These are phyloP conservation scores for Xylaria longipes DNA, from an alignment of 495 filamentous ascomycete genomes.

Conservation along the genomic window DNA sequence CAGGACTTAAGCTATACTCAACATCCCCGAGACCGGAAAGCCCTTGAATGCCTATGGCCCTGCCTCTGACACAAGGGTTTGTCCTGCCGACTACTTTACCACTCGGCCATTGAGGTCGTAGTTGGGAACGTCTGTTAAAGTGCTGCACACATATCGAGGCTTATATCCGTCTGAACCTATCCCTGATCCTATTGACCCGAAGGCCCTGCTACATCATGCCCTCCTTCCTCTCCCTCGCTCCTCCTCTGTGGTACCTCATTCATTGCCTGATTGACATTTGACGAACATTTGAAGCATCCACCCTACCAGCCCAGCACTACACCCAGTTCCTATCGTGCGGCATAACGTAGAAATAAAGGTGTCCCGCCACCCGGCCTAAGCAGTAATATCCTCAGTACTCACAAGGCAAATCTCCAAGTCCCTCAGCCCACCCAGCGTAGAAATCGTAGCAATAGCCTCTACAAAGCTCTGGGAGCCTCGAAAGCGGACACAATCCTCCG, in stretches of 20 bases:
- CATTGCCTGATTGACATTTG: background rate
- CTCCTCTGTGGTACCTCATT: background rate
- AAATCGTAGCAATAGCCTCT: conserved; percentile 22
- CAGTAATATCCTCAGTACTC: background rate
- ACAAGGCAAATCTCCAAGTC: conserved; percentile 31
- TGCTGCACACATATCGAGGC: background rate
- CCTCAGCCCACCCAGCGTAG: conserved; percentile 22
- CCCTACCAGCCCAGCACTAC: background rate
- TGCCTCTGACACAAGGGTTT: conserved; percentile 4
- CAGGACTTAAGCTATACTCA: background rate
- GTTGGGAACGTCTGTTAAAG: background rate
- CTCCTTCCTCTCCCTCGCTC: background rate
- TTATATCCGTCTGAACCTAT: background rate
- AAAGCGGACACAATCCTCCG: conserved; percentile 57
- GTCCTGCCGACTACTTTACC: conserved; percentile 5
- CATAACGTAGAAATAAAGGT: background rate
- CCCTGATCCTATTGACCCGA: background rate
- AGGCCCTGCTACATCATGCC: background rate
- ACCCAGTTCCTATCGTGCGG: background rate
- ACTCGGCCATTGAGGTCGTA: background rate
- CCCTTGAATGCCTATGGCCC: conserved; percentile 5
- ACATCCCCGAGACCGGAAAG: conserved; percentile 1
- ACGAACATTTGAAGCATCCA: background rate
- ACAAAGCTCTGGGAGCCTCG: conserved; percentile 55
- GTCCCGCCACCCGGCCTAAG: background rate